These are phyloP conservation scores for Xylaria flabelliformis DNA, from an alignment of 495 filamentous ascomycete genomes.

Conservation along the genomic window DNA sequence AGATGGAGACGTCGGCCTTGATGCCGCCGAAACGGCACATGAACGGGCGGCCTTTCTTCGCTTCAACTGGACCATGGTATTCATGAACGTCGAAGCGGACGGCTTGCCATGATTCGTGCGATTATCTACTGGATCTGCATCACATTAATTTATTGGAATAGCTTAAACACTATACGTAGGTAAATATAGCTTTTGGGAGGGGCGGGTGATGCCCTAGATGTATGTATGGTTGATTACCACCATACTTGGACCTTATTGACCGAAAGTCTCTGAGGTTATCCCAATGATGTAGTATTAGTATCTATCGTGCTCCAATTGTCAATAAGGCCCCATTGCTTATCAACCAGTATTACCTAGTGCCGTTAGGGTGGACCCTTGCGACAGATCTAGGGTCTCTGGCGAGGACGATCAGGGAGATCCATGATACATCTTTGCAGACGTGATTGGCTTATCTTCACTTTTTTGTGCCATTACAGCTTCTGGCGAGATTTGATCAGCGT, in stretches of 20 bases:
- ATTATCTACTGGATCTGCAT: neutral
- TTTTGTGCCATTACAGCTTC: neutral
- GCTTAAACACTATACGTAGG: neutral
- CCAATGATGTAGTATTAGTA: neutral
- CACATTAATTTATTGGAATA: neutral
- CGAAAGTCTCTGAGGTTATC: neutral
- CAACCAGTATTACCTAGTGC: neutral
- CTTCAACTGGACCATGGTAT: neutral
- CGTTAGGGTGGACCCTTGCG: neutral
- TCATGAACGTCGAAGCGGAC: neutral
- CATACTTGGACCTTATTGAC: no score
- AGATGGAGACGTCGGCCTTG: neutral
- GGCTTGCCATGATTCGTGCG: neutral
- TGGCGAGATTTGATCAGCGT: neutral
- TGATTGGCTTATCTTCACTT: neutral
- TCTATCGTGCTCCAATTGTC: neutral
- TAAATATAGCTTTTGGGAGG: neutral
- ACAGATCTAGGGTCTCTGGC: neutral
- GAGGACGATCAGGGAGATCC: conserved; percentile 8
- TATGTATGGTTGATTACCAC: neutral
- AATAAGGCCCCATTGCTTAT: neutral
- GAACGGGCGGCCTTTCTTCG: neutral
- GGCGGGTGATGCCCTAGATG: neutral
- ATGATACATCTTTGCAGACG: neutral
- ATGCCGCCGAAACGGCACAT: conserved; percentile 9